A percentile compares a stretch with the other conserved stretches of the same genome.
These are phyloP conservation scores for Yamadazyma takamatsuzukensis DNA, from an alignment of 805 yeast species.

Conservation along the genomic window DNA sequence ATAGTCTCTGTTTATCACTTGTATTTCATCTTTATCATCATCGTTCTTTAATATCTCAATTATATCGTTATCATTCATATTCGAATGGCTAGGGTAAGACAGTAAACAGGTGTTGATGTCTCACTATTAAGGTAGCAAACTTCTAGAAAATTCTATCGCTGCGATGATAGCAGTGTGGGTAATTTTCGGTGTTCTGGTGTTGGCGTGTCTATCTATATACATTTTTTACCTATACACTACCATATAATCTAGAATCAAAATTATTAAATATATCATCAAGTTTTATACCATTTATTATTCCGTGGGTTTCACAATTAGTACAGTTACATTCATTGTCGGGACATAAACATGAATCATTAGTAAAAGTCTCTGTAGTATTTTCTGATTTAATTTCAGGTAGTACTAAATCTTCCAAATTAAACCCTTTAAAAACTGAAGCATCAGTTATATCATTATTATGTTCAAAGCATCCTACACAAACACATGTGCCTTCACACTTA, in stretches of 20 bases:
- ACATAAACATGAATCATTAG: conserved; percentile 20
- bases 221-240: too few species aligned
- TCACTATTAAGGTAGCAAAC: too few species aligned
- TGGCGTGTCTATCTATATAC: background rate
- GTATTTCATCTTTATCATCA: conserved; percentile 12
- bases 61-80: conserved; percentile 4
- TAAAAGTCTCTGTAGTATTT: background rate
- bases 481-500: conserved; percentile 32
- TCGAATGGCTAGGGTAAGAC: too few species aligned
- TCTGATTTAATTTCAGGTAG: conserved; percentile 1
- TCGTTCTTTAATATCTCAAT: conserved; percentile 5
- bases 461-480: conserved; percentile 33
- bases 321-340: conserved; percentile 31
- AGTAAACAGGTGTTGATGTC: too few species aligned
- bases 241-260: conserved; percentile 7
- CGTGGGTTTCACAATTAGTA: conserved; percentile 42
- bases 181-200: too few species aligned
- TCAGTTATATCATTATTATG: conserved; percentile 22
- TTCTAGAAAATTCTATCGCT: conserved; percentile 7
- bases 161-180: too few species aligned
- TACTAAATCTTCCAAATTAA: conserved; percentile 1
- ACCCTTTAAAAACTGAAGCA: conserved; percentile 2
- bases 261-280: conserved; percentile 33
- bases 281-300: conserved; percentile 40
- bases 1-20: conserved; percentile 12